Evolutionary conservation across 1,139 yeast species (phyloP).

Genomic region (Debaryomyces robertsiae): DNA sequence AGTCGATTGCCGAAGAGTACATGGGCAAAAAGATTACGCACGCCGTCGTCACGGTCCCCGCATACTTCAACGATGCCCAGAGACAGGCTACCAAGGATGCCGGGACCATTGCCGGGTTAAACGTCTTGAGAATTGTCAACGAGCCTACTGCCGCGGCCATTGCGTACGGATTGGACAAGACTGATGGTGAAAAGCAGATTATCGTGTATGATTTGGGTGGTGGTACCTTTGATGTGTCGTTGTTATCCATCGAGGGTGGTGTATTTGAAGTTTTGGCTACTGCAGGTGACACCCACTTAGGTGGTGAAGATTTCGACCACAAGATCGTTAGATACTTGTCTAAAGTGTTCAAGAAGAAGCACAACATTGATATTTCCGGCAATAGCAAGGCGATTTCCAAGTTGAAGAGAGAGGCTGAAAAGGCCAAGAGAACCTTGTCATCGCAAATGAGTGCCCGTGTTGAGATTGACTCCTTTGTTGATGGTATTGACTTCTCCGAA

Average conservation of each 20-base stretch:
- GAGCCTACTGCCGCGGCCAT: constrained; percentile 99
- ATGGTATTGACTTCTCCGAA: constrained; percentile 94
- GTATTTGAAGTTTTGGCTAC: constrained; percentile 56
- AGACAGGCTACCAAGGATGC: constrained; percentile 99
- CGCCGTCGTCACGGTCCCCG: constrained; percentile 96
- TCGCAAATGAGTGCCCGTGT: constrained; percentile 88
- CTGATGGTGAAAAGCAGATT: constrained; percentile 53
- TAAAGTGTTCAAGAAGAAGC: constrained; percentile 86
- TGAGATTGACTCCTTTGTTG: constrained; percentile 93
- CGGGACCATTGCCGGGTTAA: constrained; percentile 94
- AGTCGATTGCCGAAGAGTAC: constrained; percentile 89
- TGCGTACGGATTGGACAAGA: constrained; percentile 93
- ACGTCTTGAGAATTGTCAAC: constrained; percentile 91
- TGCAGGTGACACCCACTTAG: constrained; percentile 58
- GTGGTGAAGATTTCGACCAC: constrained; percentile 95
- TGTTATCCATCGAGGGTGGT: constrained; percentile 54
- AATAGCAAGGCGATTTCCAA: constrained; percentile 83
- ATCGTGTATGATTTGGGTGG: constrained; percentile 58
- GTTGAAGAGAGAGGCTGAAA: constrained; percentile 94
- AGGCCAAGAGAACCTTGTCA: constrained; percentile 93
- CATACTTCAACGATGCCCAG: constrained; percentile 97
- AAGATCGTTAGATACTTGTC: constrained; percentile 84
- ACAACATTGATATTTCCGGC: constrained; percentile 70
- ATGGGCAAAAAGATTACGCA: constrained; percentile 87
- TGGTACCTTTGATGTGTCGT: constrained; percentile 56